Conservation (phyloP, 176 grass and related monocot genomes). For the Canna indica region DNA sequence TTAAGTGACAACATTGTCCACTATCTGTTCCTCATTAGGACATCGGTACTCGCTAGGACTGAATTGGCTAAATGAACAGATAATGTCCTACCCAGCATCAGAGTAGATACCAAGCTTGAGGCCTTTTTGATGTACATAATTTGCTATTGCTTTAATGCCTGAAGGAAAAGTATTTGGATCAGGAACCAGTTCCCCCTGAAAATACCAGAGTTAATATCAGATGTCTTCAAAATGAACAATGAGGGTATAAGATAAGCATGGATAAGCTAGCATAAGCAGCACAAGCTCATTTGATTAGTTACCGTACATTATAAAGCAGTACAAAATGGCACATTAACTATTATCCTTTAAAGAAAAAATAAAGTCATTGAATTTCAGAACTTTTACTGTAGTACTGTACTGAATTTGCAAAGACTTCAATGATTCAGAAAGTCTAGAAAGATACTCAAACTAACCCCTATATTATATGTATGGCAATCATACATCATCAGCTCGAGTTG, state of each 20-base stretch:
- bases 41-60: neutral
- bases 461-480: too few species aligned
- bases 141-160: constrained; percentile 77
- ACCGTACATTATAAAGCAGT: neutral
- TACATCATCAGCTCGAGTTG: too few species aligned
- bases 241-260: neutral
- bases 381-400: neutral
- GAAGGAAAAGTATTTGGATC: constrained; percentile 84
- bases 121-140: constrained; percentile 84
- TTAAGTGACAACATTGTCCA: neutral
- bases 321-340: too few species aligned
- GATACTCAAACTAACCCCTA: too few species aligned
- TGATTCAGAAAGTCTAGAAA: too few species aligned
- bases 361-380: neutral
- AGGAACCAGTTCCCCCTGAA: constrained; percentile 69
- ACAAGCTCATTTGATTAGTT: neutral
- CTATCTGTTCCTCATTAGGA: neutral
- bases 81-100: constrained; percentile 62
- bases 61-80: neutral
- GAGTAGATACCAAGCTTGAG: constrained; percentile 94
- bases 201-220: neutral
- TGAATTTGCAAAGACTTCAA: too few species aligned
- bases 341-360: neutral
- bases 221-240: neutral
- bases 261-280: neutral